Base-by-base conservation (phyloP, 2,329 filamentous ascomycete species). In the Harringtonia aguacate region DNA sequence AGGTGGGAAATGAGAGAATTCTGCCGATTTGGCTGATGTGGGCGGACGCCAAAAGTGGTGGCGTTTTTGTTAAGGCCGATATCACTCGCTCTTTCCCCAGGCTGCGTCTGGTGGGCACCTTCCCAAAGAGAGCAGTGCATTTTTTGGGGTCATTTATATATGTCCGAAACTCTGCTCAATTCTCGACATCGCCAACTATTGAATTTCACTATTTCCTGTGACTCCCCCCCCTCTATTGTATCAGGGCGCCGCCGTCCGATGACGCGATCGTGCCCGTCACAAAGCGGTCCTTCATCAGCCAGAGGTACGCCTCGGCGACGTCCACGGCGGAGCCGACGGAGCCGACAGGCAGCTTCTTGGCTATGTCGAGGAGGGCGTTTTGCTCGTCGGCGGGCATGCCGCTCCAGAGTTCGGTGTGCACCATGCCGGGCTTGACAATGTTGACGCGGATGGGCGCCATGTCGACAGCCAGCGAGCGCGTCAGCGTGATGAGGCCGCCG, bases 381-480 rank as follows among this genome's bases (percentile, higher is more conserved):
- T 50, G 50, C 35, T 50, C 35, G 28, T 57, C 52, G 15, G 52
- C 56, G 6, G 46, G 30, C 43, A 57, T 49, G 3, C 48, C 43
- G 8, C 57, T 56, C 56, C 59, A 69, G 27, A 72, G 43, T 35
- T 67, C 65, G 7, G 75, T 78, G 33, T 67, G 56, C 0, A 74
- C 64, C 0, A 65, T 61, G 0, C 79, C 81, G 0, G 78, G 77
- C 43, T 60, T 64, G 2, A 84, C 73, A 1, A 71, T 55, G 54
- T 85, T 85, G 22, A 83, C 78, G 2, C 81, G 62, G 9, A 83
- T 59, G 0, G 81, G 81, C 49, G 68, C 70, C 44, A 86, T 54
- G 52, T 84, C 79, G 28, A 83, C 53, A 2, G 80, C 80, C 29
- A 85, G 59, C 4, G 66, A 69, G 2, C 73, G 64, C 3, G 67